These are phyloP conservation scores for Quercus rubra DNA, from an alignment of 306 rosid genomes.

Conservation along the genomic window DNA sequence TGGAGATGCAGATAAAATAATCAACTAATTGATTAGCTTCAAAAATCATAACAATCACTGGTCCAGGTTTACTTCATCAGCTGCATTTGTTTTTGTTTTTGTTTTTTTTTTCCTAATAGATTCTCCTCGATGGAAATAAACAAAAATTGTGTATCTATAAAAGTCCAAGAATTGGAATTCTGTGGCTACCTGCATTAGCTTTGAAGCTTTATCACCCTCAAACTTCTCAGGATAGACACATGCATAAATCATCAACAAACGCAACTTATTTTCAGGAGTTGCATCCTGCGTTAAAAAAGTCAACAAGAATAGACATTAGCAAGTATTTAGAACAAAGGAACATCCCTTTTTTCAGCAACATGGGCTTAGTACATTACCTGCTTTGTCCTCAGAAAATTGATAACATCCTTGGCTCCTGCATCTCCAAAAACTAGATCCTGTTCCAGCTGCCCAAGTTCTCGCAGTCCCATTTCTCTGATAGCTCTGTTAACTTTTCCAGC, in stretches of 20 bases:
- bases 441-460: conserved; percentile 90
- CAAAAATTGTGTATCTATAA: background rate
- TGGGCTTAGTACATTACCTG: conserved; percentile 53
- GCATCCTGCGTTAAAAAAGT: conserved; percentile 45
- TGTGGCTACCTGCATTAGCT: conserved; percentile 81
- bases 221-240: conserved; percentile 84
- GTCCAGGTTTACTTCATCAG: too few species aligned
- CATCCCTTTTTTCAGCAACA: conserved; percentile 3
- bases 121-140: background rate
- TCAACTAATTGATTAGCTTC: background rate
- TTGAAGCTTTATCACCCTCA: conserved; percentile 82
- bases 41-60: background rate
- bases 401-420: conserved; percentile 92
- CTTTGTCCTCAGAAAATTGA: conserved; percentile 64
- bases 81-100: too few species aligned
- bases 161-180: conserved; percentile 10
- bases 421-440: conserved; percentile 99
- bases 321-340: conserved; percentile 7
- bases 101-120: too few species aligned
- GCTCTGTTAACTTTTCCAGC: conserved; percentile 85
- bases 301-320: background rate
- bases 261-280: conserved; percentile 76
- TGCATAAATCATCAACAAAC: conserved; percentile 90
- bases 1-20: background rate
- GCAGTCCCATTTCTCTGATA: conserved; percentile 65